Evolutionary conservation across 208 protist species (phyloP).

Genomic region (Strigomonas galati): DNA sequence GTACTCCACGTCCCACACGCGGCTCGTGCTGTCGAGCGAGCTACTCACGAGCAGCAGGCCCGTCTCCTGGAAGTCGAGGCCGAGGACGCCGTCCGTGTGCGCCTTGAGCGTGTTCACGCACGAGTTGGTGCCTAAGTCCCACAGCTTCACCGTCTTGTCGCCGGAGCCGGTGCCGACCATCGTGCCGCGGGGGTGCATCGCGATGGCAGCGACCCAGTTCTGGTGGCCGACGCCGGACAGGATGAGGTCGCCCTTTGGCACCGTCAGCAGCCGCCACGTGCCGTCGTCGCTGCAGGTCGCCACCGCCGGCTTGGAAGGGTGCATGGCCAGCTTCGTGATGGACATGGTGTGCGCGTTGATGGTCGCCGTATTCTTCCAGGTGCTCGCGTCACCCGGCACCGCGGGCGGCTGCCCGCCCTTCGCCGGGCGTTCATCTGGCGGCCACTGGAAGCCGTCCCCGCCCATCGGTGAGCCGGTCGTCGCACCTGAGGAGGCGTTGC

Average conservation of each 20-base stretch:
- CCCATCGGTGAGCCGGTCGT: neutral
- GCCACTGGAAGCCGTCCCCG: conserved; percentile 17
- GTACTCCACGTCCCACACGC: conserved; percentile 91
- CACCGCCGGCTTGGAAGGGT: conserved; percentile 94
- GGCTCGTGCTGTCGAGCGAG: conserved; percentile 93
- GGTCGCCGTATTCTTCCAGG: conserved; percentile 60
- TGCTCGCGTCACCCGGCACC: conserved; percentile 11
- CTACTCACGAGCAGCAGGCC: conserved; percentile 90
- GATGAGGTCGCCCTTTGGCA: conserved; percentile 93
- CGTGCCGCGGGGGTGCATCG: conserved; percentile 90
- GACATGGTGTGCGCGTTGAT: conserved; percentile 87
- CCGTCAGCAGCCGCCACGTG: conserved; percentile 93
- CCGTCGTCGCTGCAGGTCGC: conserved; percentile 95
- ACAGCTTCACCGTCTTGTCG: conserved; percentile 96
- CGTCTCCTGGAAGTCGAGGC: conserved; percentile 92
- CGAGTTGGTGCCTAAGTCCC: conserved; percentile 91
- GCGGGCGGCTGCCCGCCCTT: conserved; percentile 4
- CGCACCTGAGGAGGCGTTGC: neutral
- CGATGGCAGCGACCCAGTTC: conserved; percentile 89
- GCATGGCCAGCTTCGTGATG: conserved; percentile 83
- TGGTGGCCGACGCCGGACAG: conserved; percentile 94
- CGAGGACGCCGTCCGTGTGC: conserved; percentile 96
- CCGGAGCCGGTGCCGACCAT: conserved; percentile 94
- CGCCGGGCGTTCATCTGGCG: conserved; percentile 4
- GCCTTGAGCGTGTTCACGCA: conserved; percentile 88